Base-by-base conservation (phyloP, 2,329 filamentous ascomycete species). In the Onygenales sp. region DNA sequence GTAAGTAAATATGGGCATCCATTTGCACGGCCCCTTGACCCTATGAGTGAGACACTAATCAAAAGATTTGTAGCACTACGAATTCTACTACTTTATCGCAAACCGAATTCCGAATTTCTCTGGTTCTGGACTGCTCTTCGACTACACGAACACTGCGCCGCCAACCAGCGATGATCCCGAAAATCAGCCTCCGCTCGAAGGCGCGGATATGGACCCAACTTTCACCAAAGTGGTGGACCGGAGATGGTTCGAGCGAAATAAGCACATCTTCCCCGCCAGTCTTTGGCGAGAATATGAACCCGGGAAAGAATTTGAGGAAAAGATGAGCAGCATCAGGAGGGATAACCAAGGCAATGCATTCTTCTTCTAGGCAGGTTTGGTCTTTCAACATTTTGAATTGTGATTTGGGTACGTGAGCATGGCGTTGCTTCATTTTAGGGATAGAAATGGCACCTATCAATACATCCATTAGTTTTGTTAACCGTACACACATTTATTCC, bases 241-340 rank as follows among this genome's bases (percentile, higher is more conserved):
- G 56, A 78, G 93, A 56, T 98, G 93, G 93, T 98, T 96, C 68
- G 90, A 96, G 75, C 82, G 85, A 64, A 96, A 97, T 69, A 98
- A 97, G 72, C 93, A 98, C 70, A 97, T 98, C 54, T 98, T 92
- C 68, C 93, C 93, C 0, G 92, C 92, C 17, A 97, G 89, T 66
- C 81, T 92, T 46, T 98, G 93, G 93, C 89, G 91, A 62, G 87
- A 95, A 58, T 98, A 95, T 68, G 91, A 95, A 60, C 86, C 90
- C 0, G 88, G 89, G 57, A 88, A 87, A 69, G 87, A 96, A 63
- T 95, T 75, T 59, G 68, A 72, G 55, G 68, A 74, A 57, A 73
- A 71, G 58, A 95, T 72, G 80, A 82, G 64, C 79, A 88, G 68
- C 60, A 81, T 91, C 41, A 81, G 88, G 62, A 87, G 89, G 64